Base-by-base conservation (phyloP, 2,329 filamentous ascomycete species). In the Colletotrichum acutatum region DNA sequence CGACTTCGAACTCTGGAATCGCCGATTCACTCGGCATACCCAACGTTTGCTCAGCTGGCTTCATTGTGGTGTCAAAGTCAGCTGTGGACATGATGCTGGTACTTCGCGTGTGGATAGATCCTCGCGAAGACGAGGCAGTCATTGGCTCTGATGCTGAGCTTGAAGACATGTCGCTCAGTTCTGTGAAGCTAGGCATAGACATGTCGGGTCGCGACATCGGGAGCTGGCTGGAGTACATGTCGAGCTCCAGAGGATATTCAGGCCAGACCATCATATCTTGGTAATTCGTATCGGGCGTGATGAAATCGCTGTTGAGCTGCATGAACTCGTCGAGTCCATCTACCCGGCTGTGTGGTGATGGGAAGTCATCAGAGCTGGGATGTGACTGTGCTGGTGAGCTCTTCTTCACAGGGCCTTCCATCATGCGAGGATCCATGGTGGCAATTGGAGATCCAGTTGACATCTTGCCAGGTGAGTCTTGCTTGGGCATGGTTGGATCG, bases 81-180 rank as follows among this genome's bases (percentile, higher is more conserved):
- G 74, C 76, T 0, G 78, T 77, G 1, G 86, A 88, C 76, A 85
- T 81, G 57, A 86, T 86, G 78, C 86, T 88, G 5, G 85, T 87
- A 26, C 81, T 83, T 49, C 85, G 81, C 1, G 86, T 88, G 72
- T 86, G 85, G 3, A 84, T 80, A 2, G 85, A 87, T 0, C 80
- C 83, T 12, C 82, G 77, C 1, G 85, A 85, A 0, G 86, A 86
- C 1, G 83, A 80, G 2, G 80, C 76, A 1, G 80, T 81, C 77
- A 85, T 81, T 8, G 82, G 80, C 72, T 87, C 85, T 7, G 85
- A 86, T 26, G 78, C 80, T 8, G 71, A 74, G 42, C 62, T 74
- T 5, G 84, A 82, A 3, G 83, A 83, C 14, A 84, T 78, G 66
- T 86, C 84, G 74, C 82, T 85, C 30, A 84, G 75, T 8, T 85